Evolutionary conservation across 2,329 filamentous ascomycete genomes (phyloP), one percentile per base, ranked within the genome.

Genomic region (Curvularia sp.): DNA sequence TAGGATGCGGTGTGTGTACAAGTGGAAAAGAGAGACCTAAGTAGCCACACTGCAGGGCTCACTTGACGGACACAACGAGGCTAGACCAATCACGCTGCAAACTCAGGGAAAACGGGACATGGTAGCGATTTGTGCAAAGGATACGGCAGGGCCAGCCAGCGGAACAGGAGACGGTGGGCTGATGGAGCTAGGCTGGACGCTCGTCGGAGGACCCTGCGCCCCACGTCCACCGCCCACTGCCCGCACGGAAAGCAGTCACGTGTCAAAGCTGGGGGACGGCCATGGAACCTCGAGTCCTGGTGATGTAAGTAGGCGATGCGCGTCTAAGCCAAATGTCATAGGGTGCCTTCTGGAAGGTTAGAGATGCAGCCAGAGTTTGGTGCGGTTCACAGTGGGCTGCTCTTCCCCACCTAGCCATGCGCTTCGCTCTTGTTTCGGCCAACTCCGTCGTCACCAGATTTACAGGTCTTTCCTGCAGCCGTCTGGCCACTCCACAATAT

Each of bases 381-480:
- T n/a, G 48, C 12, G 15, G 22, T 30, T 51, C 48, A 26, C 53
- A 53, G 55, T 35, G 48, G 61, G 59, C 58, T 65, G 53, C 53
- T 26, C 44, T 48, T 57, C 49, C 50, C 48, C 48, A 47, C 47
- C 44, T 38, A 43, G 44, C 46, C 38, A 55, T 49, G 51, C 53
- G 53, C 12, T 50, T 43, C 57, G 44, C 54, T 46, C 13, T 51
- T 48, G 20, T n/a, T 43, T 62, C 68, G 66, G 68, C 61, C 68
- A 68, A 41, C 67, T 69, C 68, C 68, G 67, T 63, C 67, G 58
- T 70, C 67, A 69, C 67, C 60, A 62, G 64, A 55, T 61, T 61
- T 57, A 66, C 63, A 68, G 63, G 60, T 55, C 49, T 60, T 66
- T 62, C 41, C 59, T 60, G 58, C 35, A 58, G 47, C 18, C 24